Evolutionary conservation across 352 stramenopile genomes (phyloP).

Genomic region (Phytophthora crassamura): DNA sequence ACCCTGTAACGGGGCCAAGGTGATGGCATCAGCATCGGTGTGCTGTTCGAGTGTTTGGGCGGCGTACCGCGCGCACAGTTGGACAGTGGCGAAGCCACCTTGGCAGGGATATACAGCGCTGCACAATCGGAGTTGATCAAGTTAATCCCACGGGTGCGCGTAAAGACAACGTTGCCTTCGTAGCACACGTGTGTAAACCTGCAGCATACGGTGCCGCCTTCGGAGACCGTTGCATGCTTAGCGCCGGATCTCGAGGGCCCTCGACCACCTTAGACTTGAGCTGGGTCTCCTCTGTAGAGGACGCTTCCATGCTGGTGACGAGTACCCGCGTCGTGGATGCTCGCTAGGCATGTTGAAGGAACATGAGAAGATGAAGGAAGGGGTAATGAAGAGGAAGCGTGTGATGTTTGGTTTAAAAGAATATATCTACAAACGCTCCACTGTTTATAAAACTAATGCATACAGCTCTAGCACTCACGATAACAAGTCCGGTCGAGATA

Average conservation of each 20-base stretch:
- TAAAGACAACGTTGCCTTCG: constrained; percentile 22
- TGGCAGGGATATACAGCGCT: constrained; percentile 22
- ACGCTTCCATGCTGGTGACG: too few species aligned
- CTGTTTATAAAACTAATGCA: constrained; percentile 50
- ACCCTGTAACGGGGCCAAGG: constrained; percentile 5
- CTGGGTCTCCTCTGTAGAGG: constrained; percentile 10
- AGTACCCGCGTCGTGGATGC: too few species aligned
- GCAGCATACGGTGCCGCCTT: constrained; percentile 27
- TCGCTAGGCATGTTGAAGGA: neutral
- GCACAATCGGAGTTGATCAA: constrained; percentile 31
- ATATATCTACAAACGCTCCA: constrained; percentile 43
- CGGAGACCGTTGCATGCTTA: constrained; percentile 32
- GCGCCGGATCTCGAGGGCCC: constrained; percentile 25
- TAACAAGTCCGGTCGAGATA: constrained; percentile 26
- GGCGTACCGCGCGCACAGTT: constrained; percentile 13
- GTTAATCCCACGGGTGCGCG: constrained; percentile 25
- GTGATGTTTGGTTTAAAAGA: constrained; percentile 22
- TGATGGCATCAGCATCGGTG: constrained; percentile 12
- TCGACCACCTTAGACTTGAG: constrained; percentile 22
- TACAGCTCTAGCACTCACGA: constrained; percentile 45
- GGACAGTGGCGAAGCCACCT: constrained; percentile 24
- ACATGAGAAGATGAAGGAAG: neutral
- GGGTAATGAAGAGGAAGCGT: constrained; percentile 9
- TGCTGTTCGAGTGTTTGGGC: constrained; percentile 1
- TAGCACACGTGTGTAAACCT: constrained; percentile 4